A percentile compares a stretch with the other conserved stretches of the same genome.
Evolutionary conservation across 1,284 basidiomycete genomes (phyloP).

Genomic region (Microbotryomycetes sp.): DNA sequence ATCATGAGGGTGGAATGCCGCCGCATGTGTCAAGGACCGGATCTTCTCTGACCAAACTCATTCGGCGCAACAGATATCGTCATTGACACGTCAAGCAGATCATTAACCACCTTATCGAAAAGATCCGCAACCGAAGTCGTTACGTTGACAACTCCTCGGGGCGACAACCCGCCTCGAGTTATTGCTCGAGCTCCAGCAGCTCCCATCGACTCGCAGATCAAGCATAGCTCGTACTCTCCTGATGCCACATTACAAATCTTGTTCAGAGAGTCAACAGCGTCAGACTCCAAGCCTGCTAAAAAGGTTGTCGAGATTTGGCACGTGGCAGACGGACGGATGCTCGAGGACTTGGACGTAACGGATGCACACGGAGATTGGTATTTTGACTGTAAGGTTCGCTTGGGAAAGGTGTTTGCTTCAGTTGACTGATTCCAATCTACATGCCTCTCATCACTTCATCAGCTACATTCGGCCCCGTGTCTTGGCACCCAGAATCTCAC

Average conservation of each 20-base stretch:
- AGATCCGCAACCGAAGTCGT: constrained; percentile 1
- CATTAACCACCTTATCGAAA: constrained; percentile 16
- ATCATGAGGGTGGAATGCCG: no score
- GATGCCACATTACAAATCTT: constrained; percentile 9
- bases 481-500: constrained; percentile 15
- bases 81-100: constrained; percentile 14
- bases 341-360: constrained; percentile 52
- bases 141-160: background rate
- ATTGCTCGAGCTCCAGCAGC: background rate
- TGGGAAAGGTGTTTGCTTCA: constrained; percentile 18
- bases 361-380: constrained; percentile 57
- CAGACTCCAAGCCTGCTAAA: constrained; percentile 39
- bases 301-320: constrained; percentile 60
- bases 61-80: constrained; percentile 1
- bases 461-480: constrained; percentile 28
- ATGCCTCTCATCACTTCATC: no score
- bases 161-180: background rate
- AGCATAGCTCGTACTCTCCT: constrained; percentile 11
- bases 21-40: background rate
- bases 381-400: constrained; percentile 50
- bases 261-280: constrained; percentile 11
- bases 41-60: background rate
- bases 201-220: constrained; percentile 6
- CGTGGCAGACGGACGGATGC: constrained; percentile 44
- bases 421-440: constrained; percentile 52